Conservation (phyloP, 176 grass and related monocot species). For the Musa itinerans region DNA sequence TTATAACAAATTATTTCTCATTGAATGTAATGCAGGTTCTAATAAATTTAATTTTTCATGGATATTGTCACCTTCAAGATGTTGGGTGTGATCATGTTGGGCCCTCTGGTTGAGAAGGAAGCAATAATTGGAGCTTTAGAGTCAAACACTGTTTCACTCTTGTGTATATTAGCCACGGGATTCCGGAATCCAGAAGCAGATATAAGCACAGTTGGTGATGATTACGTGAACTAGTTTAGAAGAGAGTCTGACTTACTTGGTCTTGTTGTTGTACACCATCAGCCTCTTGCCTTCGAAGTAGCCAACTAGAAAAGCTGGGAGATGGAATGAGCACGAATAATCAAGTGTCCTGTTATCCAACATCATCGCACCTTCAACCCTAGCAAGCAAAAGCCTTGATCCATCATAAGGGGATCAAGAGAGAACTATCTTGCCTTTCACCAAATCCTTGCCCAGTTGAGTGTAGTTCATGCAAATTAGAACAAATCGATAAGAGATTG, state of each 20-base stretch:
- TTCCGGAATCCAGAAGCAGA: slow-evolving; percentile 8
- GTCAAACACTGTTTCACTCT: slow-evolving; percentile 1
- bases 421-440: slow-evolving; percentile 4
- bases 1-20: no score
- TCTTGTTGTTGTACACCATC: neutral
- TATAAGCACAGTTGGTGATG: no score
- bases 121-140: slow-evolving; percentile 20
- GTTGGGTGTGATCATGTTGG: slow-evolving; percentile 27
- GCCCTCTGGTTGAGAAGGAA: slow-evolving; percentile 33
- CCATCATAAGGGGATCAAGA: neutral
- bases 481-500: no score
- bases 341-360: neutral
- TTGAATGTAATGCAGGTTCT: no score
- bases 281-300: neutral
- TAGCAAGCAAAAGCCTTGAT: neutral
- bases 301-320: neutral
- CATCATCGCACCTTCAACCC: neutral
- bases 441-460: neutral
- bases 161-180: slow-evolving; percentile 26
- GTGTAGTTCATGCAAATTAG: neutral
- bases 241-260: neutral
- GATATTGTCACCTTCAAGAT: slow-evolving; percentile 44
- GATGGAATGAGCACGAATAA: neutral
- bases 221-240: no score
- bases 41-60: no score